Percentiles rank a stretch among this genome's conserved stretches.
Evolutionary conservation across 1,284 basidiomycete genomes (phyloP).

Genomic region (Leccinum subatratum): DNA sequence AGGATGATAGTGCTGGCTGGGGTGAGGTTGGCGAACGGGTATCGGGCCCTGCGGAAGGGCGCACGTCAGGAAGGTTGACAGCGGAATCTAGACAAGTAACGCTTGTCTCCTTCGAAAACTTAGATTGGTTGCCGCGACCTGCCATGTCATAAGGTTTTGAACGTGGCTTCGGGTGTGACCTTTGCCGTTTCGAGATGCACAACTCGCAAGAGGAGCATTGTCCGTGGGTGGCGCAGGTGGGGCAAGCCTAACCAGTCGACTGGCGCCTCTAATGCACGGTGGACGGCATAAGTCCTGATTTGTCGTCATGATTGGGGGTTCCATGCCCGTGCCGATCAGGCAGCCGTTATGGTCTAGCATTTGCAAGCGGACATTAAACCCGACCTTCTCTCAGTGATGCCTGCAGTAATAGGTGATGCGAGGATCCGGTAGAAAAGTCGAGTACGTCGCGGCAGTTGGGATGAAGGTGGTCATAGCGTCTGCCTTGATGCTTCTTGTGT

Average conservation of each 20-base stretch:
- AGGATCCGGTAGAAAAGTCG: constrained; percentile 82
- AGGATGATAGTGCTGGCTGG: constrained; percentile 17
- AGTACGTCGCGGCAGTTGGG: constrained; percentile 91
- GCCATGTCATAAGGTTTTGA: constrained; percentile 57
- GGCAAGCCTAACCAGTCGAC: constrained; percentile 43
- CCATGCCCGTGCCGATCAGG: constrained; percentile 78
- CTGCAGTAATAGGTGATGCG: constrained; percentile 98
- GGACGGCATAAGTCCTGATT: constrained; percentile 24
- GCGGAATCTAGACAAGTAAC: constrained; percentile 49
- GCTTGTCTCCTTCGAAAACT: constrained; percentile 48
- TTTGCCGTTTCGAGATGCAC: constrained; percentile 37
- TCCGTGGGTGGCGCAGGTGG: constrained; percentile 28
- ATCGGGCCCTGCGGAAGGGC: constrained; percentile 35
- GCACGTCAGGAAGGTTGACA: constrained; percentile 37
- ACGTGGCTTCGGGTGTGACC: constrained; percentile 39
- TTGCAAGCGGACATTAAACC: constrained; percentile 90
- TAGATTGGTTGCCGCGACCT: constrained; percentile 38
- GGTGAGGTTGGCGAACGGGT: constrained; percentile 51
- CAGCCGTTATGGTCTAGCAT: constrained; percentile 80
- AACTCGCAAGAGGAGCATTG: constrained; percentile 39
- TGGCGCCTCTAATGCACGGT: constrained; percentile 32
- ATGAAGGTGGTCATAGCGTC: constrained; percentile 78
- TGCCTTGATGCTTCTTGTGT: constrained; percentile 49
- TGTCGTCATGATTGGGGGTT: constrained; percentile 92
- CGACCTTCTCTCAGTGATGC: constrained; percentile 96